phyloP scores from a whole-genome alignment of 495 filamentous ascomycete species.

The Tuber calosporum region DNA sequence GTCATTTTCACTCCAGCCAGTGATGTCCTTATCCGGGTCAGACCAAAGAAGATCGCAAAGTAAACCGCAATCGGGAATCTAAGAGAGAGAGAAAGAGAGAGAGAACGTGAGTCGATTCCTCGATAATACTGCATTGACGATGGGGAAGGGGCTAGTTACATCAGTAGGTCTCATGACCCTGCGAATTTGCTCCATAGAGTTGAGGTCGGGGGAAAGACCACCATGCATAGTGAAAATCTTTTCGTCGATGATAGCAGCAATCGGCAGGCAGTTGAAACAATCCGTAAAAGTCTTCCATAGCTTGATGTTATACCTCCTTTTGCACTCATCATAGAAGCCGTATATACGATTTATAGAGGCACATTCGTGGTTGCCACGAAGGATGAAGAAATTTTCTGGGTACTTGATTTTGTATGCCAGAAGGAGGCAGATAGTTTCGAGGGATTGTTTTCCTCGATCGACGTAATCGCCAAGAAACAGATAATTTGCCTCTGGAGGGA shows the following conservation, averaged over 20 bases:
- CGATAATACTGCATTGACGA: conserved; percentile 6
- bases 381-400: conserved; percentile 98
- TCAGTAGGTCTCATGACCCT: conserved; percentile 98
- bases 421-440: conserved; percentile 97
- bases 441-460: conserved; percentile 97
- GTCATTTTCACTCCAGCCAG: conserved; percentile 99
- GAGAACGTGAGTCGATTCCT: not conserved
- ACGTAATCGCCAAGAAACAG: conserved; percentile 99
- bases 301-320: conserved; percentile 99
- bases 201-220: conserved; percentile 91
- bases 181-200: conserved; percentile 99
- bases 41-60: conserved; percentile 98
- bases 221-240: conserved; percentile 99
- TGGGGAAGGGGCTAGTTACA: conserved; percentile 54
- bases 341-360: conserved; percentile 99
- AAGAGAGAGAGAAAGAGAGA: conserved; percentile 13
- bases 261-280: conserved; percentile 99
- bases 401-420: conserved; percentile 99
- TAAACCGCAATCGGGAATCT: conserved; percentile 98
- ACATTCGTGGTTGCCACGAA: conserved; percentile 98
- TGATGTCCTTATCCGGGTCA: conserved; percentile 98
- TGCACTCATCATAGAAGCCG: conserved; percentile 99
- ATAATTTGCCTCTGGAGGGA: conserved; percentile 98
- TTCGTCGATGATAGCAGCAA: conserved; percentile 99
- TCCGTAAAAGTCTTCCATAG: conserved; percentile 99